phyloP scores from a whole-genome alignment of 805 yeast genomes.

The Yarrowia phangngaensis region DNA sequence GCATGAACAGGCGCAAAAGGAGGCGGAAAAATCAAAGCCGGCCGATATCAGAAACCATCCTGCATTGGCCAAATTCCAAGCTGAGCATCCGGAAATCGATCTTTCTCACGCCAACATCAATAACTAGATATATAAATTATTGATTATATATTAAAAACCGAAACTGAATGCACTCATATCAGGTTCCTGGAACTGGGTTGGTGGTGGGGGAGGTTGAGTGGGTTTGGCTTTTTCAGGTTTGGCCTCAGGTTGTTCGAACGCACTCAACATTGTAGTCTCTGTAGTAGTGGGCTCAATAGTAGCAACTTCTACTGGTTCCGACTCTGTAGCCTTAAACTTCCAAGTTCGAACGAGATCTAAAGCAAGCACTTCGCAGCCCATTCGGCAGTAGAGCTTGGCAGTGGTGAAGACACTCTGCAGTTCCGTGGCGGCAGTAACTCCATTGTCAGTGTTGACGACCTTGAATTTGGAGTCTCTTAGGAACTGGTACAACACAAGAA shows the following conservation, averaged over 20 bases:
- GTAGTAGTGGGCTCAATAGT: slow-evolving; percentile 4
- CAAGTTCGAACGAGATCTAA: slow-evolving; percentile 61
- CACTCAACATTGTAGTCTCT: slow-evolving; percentile 12
- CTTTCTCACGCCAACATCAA: slow-evolving; percentile 39
- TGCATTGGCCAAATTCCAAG: slow-evolving; percentile 41
- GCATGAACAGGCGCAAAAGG: slow-evolving; percentile 46
- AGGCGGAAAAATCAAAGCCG: slow-evolving; percentile 40
- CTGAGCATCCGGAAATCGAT: slow-evolving; percentile 46
- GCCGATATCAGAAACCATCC: slow-evolving; percentile 41
- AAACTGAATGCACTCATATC: slow-evolving; percentile 73
- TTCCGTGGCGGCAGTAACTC: slow-evolving; percentile 52
- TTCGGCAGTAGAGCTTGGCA: slow-evolving; percentile 64
- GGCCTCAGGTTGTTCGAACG: too few relatives aligned
- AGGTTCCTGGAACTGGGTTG: slow-evolving; percentile 65
- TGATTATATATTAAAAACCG: slow-evolving; percentile 35
- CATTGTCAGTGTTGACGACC: slow-evolving; percentile 45
- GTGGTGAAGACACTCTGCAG: slow-evolving; percentile 59
- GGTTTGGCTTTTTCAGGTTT: background rate
- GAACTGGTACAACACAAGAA: slow-evolving; percentile 59
- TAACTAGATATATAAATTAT: background rate
- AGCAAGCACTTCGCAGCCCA: slow-evolving; percentile 88
- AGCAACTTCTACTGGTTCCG: slow-evolving; percentile 13
- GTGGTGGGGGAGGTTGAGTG: slow-evolving; percentile 35
- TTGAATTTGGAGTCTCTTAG: slow-evolving; percentile 44
- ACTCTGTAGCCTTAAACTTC: slow-evolving; percentile 46